Evolutionary conservation across 768 basidiomycete species (phyloP).

Genomic region (Mycena metata): DNA sequence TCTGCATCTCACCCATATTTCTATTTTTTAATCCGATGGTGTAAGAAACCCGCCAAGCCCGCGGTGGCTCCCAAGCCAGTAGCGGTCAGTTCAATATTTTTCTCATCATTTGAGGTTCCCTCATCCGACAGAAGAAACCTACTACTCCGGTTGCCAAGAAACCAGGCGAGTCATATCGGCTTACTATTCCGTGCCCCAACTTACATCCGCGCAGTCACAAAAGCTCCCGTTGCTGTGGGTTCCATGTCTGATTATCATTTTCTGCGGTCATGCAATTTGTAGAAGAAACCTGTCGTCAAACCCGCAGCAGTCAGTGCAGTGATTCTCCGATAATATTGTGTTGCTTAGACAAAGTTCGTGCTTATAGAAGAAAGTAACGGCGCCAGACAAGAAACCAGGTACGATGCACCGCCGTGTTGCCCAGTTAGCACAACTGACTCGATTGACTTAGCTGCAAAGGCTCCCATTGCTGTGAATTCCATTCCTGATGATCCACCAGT

Average conservation of each 20-base stretch:
- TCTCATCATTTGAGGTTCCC: neutral
- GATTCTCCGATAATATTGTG: neutral
- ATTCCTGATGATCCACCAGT: neutral
- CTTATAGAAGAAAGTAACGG: neutral
- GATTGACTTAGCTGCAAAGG: constrained; percentile 3
- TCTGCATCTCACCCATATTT: neutral
- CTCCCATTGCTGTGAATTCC: neutral
- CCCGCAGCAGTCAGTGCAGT: neutral
- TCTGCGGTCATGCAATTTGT: constrained; percentile 1
- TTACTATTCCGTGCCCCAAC: neutral
- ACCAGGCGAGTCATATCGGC: neutral
- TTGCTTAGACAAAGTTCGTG: constrained; percentile 4
- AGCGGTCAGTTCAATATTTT: constrained; percentile 7
- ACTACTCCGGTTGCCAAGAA: neutral
- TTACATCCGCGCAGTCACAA: neutral
- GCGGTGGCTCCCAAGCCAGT: neutral
- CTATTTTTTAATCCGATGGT: neutral
- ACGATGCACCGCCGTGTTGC: neutral
- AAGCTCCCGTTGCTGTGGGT: constrained; percentile 10
- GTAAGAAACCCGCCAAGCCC: constrained; percentile 6
- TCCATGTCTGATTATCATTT: neutral
- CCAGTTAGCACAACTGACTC: neutral
- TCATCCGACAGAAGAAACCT: constrained; percentile 10
- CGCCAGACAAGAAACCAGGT: constrained; percentile 1
- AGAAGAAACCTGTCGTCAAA: constrained; percentile 2